Evolutionary conservation across 306 rosid species (phyloP).

Genomic region (Citrullus colocynthis): DNA sequence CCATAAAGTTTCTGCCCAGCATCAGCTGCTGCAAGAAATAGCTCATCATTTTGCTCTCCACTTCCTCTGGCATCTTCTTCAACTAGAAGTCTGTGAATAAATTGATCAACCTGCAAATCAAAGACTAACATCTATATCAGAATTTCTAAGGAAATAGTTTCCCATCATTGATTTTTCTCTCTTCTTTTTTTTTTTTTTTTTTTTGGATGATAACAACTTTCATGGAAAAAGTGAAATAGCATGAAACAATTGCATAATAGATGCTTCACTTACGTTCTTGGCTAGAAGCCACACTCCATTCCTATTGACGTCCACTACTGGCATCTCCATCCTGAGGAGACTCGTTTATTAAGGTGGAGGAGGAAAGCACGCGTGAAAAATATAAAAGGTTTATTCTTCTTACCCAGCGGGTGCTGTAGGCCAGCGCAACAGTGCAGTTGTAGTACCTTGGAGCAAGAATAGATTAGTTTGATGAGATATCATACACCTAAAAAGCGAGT

Average conservation of each 20-base stretch:
- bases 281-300: slow-evolving; percentile 94
- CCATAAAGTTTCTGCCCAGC: slow-evolving; percentile 65
- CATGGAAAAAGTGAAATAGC: neutral
- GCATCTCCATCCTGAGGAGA: slow-evolving; percentile 75
- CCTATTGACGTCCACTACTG: slow-evolving; percentile 75
- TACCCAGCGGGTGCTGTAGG: slow-evolving; percentile 95
- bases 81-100: slow-evolving; percentile 71
- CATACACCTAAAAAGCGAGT: neutral
- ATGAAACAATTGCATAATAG: neutral
- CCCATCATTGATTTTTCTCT: neutral
- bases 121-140: neutral
- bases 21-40: slow-evolving; percentile 55
- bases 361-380: neutral
- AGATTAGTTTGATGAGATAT: slow-evolving; percentile 10
- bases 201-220: too few species aligned
- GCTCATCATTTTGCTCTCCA: slow-evolving; percentile 38
- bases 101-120: slow-evolving; percentile 62
- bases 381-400: slow-evolving; percentile 8
- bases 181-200: too few species aligned
- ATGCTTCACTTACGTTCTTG: slow-evolving; percentile 53
- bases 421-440: slow-evolving; percentile 84
- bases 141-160: neutral
- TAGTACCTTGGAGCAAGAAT: slow-evolving; percentile 35
- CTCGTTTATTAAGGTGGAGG: slow-evolving; percentile 17
- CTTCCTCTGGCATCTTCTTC: slow-evolving; percentile 68